Evolutionary conservation across 1,284 basidiomycete genomes (phyloP), one percentile per base, ranked within the genome.

Genomic region (Coniophora puteana): DNA sequence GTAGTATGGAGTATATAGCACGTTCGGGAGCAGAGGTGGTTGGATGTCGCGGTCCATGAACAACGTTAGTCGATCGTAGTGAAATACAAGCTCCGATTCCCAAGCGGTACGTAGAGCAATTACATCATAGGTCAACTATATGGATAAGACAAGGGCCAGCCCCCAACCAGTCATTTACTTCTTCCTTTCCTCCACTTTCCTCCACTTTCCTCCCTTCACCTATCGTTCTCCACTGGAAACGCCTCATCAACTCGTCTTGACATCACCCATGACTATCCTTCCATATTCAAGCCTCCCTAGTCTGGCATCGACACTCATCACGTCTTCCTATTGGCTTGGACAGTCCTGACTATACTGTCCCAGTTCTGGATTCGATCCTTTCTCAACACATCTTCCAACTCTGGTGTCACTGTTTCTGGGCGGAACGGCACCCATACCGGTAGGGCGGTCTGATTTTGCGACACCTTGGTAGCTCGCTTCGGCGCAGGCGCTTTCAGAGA

Each of bases 401-500:
- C 78, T 37, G 79, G 78, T 18, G 76, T 75, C 18, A 72, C 68
- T 14, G 70, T 68, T 40, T 77, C 74, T 46, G 70, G 69, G 45
- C 71, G 67, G 62, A 76, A 79, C 6, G 74, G 70, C 37, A 72
- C 71, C 55, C 78, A 79, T 46, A 78, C 67, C 25, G 71, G 72
- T 47, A 57, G 58, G 40, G 47, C 42, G 43, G 51, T 30, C 29
- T 56, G 40, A 18, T 37, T 42, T 29, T 45, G 38, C 36, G 38
- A 41, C 27, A 23, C 38, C 22, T 21, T 23, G 29, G 7, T 27
- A 40, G 37, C 38, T n/a, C 33, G 45, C 34, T 28, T 49, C 25
- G 54, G 45, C 32, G 46, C 45, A 46, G 45, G 31, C 28, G 54
- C 42, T 34, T 24, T 20, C 28, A 36, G 14, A 33, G 28, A 32